phyloP scores from a whole-genome alignment of 495 filamentous ascomycete species.

The Collariella sp. region DNA sequence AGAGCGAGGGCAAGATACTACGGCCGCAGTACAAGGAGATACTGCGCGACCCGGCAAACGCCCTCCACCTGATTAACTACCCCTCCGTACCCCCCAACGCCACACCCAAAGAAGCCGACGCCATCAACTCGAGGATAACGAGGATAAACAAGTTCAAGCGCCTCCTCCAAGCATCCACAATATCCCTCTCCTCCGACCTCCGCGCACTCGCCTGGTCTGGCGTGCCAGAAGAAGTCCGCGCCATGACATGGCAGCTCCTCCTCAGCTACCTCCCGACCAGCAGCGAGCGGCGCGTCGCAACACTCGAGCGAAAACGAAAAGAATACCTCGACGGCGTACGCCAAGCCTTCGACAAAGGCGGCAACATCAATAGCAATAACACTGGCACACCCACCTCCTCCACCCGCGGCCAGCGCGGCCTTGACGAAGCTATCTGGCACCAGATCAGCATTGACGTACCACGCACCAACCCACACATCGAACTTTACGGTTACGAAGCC shows the following conservation, averaged over 20 bases:
- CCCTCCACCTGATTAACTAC: conserved; percentile 87
- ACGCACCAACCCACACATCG: conserved; percentile 90
- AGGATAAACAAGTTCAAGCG: conserved; percentile 98
- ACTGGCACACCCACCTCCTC: conserved; percentile 22
- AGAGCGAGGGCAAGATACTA: conserved; percentile 85
- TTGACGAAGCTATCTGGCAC: conserved; percentile 96
- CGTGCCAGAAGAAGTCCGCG: conserved; percentile 85
- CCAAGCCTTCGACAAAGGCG: conserved; percentile 76
- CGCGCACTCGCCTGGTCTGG: conserved; percentile 85
- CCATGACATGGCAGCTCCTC: conserved; percentile 96
- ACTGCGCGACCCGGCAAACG: conserved; percentile 87
- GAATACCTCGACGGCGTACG: conserved; percentile 94
- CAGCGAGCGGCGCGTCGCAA: conserved; percentile 80
- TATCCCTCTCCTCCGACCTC: conserved; percentile 74
- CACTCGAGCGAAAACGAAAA: conserved; percentile 88
- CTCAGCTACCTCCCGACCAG: conserved; percentile 93
- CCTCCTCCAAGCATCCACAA: conserved; percentile 82
- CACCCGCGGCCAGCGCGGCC: conserved; percentile 45
- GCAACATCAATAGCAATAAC: conserved; percentile 16
- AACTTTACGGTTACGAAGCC: conserved; percentile 89
- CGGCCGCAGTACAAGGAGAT: conserved; percentile 97
- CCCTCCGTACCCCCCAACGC: conserved; percentile 66
- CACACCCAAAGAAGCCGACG: conserved; percentile 73
- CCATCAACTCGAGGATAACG: conserved; percentile 76
- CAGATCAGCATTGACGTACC: conserved; percentile 98